Base-by-base conservation (phyloP, 2,329 filamentous ascomycete species). In the Sarocladiaceae sp. region DNA sequence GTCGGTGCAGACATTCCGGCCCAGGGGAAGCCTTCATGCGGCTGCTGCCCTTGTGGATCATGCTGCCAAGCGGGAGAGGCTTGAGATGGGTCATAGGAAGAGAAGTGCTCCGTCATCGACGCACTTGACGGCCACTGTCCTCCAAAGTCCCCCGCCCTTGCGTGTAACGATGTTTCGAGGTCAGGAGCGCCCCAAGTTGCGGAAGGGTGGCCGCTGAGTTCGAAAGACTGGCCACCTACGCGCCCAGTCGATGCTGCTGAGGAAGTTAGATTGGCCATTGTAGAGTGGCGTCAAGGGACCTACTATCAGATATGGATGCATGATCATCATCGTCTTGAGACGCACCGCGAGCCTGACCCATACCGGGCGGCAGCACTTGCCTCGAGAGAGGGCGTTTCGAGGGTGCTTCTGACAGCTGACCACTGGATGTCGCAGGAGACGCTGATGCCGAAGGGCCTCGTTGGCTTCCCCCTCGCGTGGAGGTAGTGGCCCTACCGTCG, bases 41-140 rank as follows among this genome's bases (percentile, higher is more conserved):
- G 7, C 9, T 21, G 21, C 16, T 43, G 40, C 6, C 27, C 29
- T 5, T 43, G 40, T 6, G 26, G 6, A 5, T 43, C 37, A 6
- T 21, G n/a, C 12, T 43, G 40, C 40, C 40, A 43, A 10, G 15
- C 40, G 12, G 67, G 57, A 2, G 61, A 59, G 33, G 68, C 64
- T 18, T 67, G 63, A 5, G 66, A 61, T 12, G 18, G 21, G 3
- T 41, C 37, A 52, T 74, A 78, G 2, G 72, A 66, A 4, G 73
- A 70, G 48, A 72, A 74, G 3, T 68, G 69, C 0, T 72, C 64
- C 3, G 69, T 70, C 26, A 76, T 62, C 9, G 74, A 68, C 6
- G 74, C 19, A 5, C 23, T 18, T 15, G 37, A 24, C 9, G 19
- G 37, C 37, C 37, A 41, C 12, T 41, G 37, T 4, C 37, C 37